A percentile compares a stretch with the other conserved stretches of the same genome.
Evolutionary conservation across 2,329 filamentous ascomycete genomes (phyloP).

Genomic region (Fusarium chaquense): DNA sequence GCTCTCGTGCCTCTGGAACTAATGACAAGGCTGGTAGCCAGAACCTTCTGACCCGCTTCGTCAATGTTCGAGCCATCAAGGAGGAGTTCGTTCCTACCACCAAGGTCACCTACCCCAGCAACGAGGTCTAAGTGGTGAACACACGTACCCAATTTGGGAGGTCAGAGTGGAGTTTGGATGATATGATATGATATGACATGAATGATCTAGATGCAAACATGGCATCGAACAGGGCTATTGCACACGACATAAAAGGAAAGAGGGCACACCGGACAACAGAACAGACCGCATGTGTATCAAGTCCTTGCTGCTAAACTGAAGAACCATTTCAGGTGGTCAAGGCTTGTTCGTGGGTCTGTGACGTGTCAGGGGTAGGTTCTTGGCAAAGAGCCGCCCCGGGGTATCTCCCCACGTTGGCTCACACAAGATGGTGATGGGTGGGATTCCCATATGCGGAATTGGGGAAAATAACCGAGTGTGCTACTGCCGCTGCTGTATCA

Average conservation of each 20-base stretch:
- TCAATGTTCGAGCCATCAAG: constrained; percentile 76
- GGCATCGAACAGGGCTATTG: constrained; percentile 7
- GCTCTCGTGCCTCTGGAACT: constrained; percentile 74
- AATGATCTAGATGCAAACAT: constrained; percentile 16
- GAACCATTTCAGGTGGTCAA: constrained; percentile 21
- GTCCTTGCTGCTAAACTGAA: constrained; percentile 15
- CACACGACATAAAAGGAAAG: constrained; percentile 19
- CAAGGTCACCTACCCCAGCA: constrained; percentile 77
- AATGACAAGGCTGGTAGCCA: constrained; percentile 79
- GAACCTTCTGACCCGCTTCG: constrained; percentile 73
- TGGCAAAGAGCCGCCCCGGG: constrained; percentile 36
- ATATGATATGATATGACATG: constrained; percentile 19
- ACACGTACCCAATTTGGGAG: background rate
- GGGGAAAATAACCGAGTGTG: constrained; percentile 24
- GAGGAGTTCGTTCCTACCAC: constrained; percentile 78
- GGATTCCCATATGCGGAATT: constrained; percentile 33
- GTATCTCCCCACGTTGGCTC: constrained; percentile 46
- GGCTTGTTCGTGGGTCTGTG: constrained; percentile 30
- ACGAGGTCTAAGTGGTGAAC: constrained; percentile 64
- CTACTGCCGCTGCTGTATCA: background rate
- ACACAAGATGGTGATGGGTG: constrained; percentile 46
- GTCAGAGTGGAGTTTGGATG: constrained; percentile 7
- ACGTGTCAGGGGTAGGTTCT: constrained; percentile 33
- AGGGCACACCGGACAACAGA: constrained; percentile 17
- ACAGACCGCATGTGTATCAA: constrained; percentile 19